phyloP scores from a whole-genome alignment of 2,329 filamentous ascomycete species.

The Botrytis hyacinthi region DNA sequence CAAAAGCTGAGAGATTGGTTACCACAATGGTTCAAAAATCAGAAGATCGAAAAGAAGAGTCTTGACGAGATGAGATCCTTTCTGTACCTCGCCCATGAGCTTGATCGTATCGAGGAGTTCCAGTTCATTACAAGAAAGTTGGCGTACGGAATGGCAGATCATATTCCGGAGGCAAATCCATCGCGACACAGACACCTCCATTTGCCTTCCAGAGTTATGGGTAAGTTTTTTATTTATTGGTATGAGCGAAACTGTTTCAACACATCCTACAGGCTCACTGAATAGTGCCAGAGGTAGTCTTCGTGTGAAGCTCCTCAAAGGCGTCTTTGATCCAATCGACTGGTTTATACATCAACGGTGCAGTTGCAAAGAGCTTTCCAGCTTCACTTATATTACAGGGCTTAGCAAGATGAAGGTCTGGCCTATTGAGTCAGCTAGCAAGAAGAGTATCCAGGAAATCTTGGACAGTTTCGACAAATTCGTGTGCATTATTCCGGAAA shows the following conservation, averaged over 20 bases:
- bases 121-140: background rate
- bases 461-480: background rate
- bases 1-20: slow-evolving; percentile 23
- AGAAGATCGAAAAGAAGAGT: background rate
- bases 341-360: background rate
- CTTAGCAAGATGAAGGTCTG: background rate
- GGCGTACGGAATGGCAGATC: background rate
- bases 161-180: slow-evolving; percentile 4
- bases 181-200: background rate
- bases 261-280: background rate
- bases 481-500: background rate
- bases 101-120: slow-evolving; percentile 21
- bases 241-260: background rate
- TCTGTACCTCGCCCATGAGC: slow-evolving; percentile 22
- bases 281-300: slow-evolving; percentile 24
- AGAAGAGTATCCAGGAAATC: background rate
- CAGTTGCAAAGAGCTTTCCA: background rate
- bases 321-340: background rate
- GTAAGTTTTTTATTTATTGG: background rate
- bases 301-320: slow-evolving; percentile 18
- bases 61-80: slow-evolving; percentile 10
- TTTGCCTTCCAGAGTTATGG: background rate
- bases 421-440: background rate
- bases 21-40: background rate
- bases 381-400: background rate